A percentile compares a stretch with the other conserved stretches of the same genome.
Evolutionary conservation across 371 early-diverging fungal genomes (phyloP).

Genomic region (Sporodiniella umbellata): DNA sequence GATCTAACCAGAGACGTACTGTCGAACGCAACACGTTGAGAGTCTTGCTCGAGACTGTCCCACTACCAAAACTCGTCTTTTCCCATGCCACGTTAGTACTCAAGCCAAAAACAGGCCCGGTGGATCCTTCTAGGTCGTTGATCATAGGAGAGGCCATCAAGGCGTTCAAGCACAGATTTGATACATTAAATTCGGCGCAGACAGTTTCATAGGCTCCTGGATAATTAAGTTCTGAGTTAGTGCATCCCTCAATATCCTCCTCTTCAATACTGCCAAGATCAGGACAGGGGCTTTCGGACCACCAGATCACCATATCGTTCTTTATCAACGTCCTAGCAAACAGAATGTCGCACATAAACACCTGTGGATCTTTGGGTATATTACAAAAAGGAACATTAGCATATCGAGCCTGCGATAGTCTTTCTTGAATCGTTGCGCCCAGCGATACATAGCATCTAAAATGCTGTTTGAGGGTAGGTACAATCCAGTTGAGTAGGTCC

Average conservation of each 20-base stretch:
- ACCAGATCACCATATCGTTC: slow-evolving; percentile 88
- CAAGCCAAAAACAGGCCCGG: slow-evolving; percentile 7
- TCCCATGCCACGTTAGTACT: too few species aligned
- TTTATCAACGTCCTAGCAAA: slow-evolving; percentile 75
- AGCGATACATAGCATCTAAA: slow-evolving; percentile 70
- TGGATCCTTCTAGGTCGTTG: slow-evolving; percentile 74
- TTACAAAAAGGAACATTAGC: slow-evolving; percentile 91
- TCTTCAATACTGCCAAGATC: slow-evolving; percentile 91
- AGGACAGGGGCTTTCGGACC: slow-evolving; percentile 74
- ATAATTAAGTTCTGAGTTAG: slow-evolving; percentile 67
- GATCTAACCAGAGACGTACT: slow-evolving; percentile 75
- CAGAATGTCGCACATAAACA: slow-evolving; percentile 80
- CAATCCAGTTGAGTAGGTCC: slow-evolving; percentile 87
- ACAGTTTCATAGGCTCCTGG: slow-evolving; percentile 77
- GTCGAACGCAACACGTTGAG: slow-evolving; percentile 73
- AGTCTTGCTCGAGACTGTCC: slow-evolving; percentile 61
- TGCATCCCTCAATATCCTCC: slow-evolving; percentile 70
- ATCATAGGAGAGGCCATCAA: slow-evolving; percentile 71
- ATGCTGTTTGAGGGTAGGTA: slow-evolving; percentile 63
- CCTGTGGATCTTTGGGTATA: slow-evolving; percentile 72
- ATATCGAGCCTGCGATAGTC: slow-evolving; percentile 75
- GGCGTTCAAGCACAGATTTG: slow-evolving; percentile 79
- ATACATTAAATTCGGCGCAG: slow-evolving; percentile 83
- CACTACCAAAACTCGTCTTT: slow-evolving; percentile 49
- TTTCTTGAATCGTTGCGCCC: slow-evolving; percentile 71